phyloP scores from a whole-genome alignment of 2,329 filamentous ascomycete genomes.

The Laburnicola sp. region DNA sequence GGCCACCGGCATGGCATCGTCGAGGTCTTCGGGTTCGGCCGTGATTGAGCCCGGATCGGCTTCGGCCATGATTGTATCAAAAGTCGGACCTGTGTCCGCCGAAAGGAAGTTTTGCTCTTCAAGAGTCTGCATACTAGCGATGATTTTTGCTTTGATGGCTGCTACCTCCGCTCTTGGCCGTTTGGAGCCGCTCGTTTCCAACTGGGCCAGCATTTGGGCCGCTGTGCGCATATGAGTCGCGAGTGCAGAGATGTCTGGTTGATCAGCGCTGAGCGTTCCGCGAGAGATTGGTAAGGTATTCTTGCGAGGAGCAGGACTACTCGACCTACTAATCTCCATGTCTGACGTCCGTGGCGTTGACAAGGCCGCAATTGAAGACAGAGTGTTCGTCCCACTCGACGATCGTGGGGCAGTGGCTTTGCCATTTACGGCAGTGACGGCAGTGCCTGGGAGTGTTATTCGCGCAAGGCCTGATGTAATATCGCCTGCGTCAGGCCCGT shows the following conservation, averaged over 20 bases:
- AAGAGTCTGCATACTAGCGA: conserved; percentile 84
- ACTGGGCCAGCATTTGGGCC: conserved; percentile 82
- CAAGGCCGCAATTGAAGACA: conserved; percentile 63
- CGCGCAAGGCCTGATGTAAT: conserved; percentile 37
- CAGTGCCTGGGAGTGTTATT: conserved; percentile 30
- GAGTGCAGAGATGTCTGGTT: conserved; percentile 78
- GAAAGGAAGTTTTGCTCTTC: conserved; percentile 83
- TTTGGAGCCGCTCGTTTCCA: conserved; percentile 79
- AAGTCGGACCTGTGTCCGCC: conserved; percentile 73
- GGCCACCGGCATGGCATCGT: conserved; percentile 56
- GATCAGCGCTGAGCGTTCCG: conserved; percentile 61
- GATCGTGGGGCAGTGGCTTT: conserved; percentile 54
- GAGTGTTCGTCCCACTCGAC: conserved; percentile 64
- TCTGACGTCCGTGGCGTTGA: conserved; percentile 71
- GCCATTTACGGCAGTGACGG: conserved; percentile 17
- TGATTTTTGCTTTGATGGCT: conserved; percentile 82
- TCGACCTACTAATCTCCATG: conserved; percentile 68
- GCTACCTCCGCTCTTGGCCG: conserved; percentile 78
- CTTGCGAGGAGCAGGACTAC: conserved; percentile 65
- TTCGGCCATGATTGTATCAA: conserved; percentile 80
- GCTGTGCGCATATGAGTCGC: conserved; percentile 87
- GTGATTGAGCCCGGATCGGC: conserved; percentile 59
- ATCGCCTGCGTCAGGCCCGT: conserved; percentile 55
- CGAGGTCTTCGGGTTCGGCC: conserved; percentile 57
- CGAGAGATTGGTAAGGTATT: conserved; percentile 62